These are phyloP conservation scores for Fragaria vesca DNA, from an alignment of 306 rosid genomes.

Conservation along the genomic window DNA sequence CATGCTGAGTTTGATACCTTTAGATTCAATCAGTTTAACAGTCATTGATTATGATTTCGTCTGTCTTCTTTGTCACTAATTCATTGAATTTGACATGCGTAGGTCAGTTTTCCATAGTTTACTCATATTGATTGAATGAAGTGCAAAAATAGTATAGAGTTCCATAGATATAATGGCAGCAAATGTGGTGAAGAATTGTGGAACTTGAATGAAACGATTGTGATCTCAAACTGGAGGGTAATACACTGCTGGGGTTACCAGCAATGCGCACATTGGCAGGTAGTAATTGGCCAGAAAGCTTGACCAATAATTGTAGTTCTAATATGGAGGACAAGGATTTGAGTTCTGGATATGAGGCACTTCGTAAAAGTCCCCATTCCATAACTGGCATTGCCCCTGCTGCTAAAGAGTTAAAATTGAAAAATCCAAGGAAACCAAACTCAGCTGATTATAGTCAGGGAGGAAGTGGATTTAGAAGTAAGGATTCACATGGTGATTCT, in stretches of 20 bases:
- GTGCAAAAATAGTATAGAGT: conserved; percentile 23
- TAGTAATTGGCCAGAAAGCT: conserved; percentile 33
- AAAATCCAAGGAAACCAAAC: conserved; percentile 19
- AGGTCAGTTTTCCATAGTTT: neutral
- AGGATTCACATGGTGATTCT: conserved; percentile 26
- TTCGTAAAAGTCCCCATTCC: conserved; percentile 35
- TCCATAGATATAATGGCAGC: conserved; percentile 30
- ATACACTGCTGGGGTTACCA: conserved; percentile 21
- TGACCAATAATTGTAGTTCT: conserved; percentile 23
- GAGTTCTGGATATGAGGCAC: conserved; percentile 40
- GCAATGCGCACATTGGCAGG: conserved; percentile 15
- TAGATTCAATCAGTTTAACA: neutral
- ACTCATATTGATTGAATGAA: conserved; percentile 24
- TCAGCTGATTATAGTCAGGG: conserved; percentile 30
- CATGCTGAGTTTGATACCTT: neutral
- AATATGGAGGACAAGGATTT: conserved; percentile 36
- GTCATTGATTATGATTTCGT: neutral
- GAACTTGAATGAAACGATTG: conserved; percentile 30
- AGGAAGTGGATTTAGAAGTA: conserved; percentile 31
- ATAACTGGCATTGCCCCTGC: conserved; percentile 28
- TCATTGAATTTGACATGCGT: neutral
- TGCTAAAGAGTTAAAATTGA: conserved; percentile 37
- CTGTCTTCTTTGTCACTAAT: conserved; percentile 1
- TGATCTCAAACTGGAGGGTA: conserved; percentile 25
- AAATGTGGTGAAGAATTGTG: conserved; percentile 31